Base-by-base conservation (phyloP, 2,329 filamentous ascomycete species). In the Ophiostoma montium region DNA sequence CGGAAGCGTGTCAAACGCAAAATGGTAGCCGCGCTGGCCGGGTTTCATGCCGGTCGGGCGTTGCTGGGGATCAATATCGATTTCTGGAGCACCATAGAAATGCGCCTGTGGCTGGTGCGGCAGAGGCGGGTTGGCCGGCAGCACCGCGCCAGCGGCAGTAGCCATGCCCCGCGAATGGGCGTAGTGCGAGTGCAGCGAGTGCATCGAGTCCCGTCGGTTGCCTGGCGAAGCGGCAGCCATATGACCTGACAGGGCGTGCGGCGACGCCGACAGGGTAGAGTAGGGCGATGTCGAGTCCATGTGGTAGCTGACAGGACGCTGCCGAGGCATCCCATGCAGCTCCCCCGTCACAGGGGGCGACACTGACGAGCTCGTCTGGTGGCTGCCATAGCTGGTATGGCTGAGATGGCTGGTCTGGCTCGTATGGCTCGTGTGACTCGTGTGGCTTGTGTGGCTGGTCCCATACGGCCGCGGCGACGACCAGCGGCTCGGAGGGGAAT, bases 1-100 rank as follows among this genome's bases (percentile, higher is more conserved):
- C 2, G 74, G 71, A 39, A 94, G 69, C 2, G 72, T 79, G 61
- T 95, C 89, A 58, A 94, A 88, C 6, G 83, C 81, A 61, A 86
- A 92, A 61, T 83, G 86, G 56, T 84, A 87, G 8, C 84, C 86
- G 41, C 75, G 75, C 35, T 82, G 78, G 3, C 81, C 81, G 2
- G 80, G 74, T 55, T 74, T 74, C 58, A 82, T 68, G 10, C 74
- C 75, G 38, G 48, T 19, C 16, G 72, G 66, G 39, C 68, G 69
- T 15, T 68, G 64, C 48, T 67, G 67, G 55, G 66, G 61, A 49
- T 72, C 67, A 44, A 82, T 69, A 56, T 90, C 83, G 31, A 89
- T 70, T 55, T 89, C 82, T 1, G 84, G 83, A 0, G 79, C 73
- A 41, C 80, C 75, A 61, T 87, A 88, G 62, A 85, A 90, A 65